Conservation (phyloP, 2,329 filamentous ascomycete species). For the Lasiodiplodia citricola region DNA sequence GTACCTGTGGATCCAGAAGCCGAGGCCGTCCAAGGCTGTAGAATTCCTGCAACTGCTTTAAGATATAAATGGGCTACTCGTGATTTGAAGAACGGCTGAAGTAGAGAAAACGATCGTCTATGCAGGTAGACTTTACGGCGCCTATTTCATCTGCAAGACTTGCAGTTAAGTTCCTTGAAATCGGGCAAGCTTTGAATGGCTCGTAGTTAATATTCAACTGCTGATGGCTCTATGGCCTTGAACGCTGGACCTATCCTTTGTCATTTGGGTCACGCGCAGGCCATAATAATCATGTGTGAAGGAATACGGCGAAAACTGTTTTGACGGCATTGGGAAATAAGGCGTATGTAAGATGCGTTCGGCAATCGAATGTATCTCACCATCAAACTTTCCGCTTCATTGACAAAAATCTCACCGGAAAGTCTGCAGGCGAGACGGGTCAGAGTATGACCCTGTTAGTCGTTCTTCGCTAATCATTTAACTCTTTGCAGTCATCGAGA, state of each 20-base stretch:
- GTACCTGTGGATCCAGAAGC: no score
- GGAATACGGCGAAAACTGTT: neutral
- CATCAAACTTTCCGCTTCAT: constrained; percentile 84
- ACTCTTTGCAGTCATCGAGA: constrained; percentile 75
- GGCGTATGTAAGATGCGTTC: neutral
- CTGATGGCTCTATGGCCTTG: neutral
- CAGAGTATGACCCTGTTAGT: constrained; percentile 58
- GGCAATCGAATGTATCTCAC: constrained; percentile 68
- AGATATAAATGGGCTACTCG: no score
- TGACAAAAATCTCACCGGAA: constrained; percentile 62
- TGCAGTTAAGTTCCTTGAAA: neutral
- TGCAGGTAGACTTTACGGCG: no score
- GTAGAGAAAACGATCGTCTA: no score
- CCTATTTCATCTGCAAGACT: neutral
- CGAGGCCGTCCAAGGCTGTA: no score
- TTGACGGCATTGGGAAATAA: neutral
- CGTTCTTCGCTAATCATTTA: constrained; percentile 92
- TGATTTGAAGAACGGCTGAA: no score
- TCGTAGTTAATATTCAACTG: neutral
- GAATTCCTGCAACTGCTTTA: no score
- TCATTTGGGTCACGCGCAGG: neutral
- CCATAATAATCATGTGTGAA: neutral
- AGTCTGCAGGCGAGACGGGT: constrained; percentile 81
- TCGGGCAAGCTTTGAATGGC: neutral
- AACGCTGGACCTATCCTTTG: neutral